Percentiles rank a stretch among this genome's conserved stretches.
Conservation (phyloP, 2,329 filamentous ascomycete species). For the Helotiales sp. region DNA sequence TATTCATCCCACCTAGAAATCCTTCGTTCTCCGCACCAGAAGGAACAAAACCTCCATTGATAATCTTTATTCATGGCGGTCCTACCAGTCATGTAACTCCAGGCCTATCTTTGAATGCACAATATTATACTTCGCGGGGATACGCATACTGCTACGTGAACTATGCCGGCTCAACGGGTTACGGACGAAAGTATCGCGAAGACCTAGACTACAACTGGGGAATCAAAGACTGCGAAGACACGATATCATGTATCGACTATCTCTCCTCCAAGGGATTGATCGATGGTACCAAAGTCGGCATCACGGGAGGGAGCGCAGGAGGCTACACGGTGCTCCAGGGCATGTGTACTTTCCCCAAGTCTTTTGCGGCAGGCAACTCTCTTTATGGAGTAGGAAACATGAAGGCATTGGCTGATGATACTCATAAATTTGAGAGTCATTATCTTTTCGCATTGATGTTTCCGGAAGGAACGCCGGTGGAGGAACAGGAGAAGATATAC, state of each 20-base stretch:
- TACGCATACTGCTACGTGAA: constrained; percentile 53
- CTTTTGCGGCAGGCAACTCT: constrained; percentile 51
- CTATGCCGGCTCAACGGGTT: constrained; percentile 52
- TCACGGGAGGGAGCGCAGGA: constrained; percentile 52
- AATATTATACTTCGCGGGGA: constrained; percentile 55
- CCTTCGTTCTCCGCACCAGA: constrained; percentile 41
- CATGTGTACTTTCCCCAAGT: constrained; percentile 45
- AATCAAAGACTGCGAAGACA: constrained; percentile 50
- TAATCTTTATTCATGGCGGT: constrained; percentile 52
- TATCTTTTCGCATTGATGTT: constrained; percentile 50
- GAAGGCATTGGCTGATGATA: constrained; percentile 45
- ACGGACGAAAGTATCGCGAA: constrained; percentile 51
- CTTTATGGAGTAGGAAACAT: constrained; percentile 53
- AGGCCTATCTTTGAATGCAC: constrained; percentile 45
- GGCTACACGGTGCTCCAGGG: constrained; percentile 54
- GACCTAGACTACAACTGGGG: constrained; percentile 52
- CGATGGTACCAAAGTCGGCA: constrained; percentile 39
- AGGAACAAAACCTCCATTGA: constrained; percentile 46
- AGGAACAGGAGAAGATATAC: constrained; percentile 44
- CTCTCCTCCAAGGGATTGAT: constrained; percentile 41
- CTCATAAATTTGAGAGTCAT: constrained; percentile 57
- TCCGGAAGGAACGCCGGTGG: constrained; percentile 34
- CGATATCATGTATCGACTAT: constrained; percentile 45
- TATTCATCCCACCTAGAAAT: constrained; percentile 51
- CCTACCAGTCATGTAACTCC: constrained; percentile 46